These are phyloP conservation scores for Hanseniaspora lindneri DNA, from an alignment of 805 yeast species.

Conservation along the genomic window DNA sequence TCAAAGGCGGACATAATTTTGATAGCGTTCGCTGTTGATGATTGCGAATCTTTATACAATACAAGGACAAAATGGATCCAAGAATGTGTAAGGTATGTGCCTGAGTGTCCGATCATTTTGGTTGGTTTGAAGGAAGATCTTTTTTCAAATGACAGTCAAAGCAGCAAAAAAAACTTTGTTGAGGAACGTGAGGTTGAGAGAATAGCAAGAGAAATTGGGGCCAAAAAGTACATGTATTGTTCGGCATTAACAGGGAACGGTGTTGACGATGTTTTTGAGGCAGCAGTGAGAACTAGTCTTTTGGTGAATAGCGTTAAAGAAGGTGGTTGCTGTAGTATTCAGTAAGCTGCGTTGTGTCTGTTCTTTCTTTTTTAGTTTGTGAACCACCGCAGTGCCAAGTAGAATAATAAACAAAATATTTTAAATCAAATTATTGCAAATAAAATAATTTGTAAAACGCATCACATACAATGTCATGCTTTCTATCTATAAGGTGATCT, in stretches of 20 bases:
- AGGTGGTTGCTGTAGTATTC: slow-evolving; percentile 30
- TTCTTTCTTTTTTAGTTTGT: neutral
- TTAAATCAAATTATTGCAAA: too few species aligned
- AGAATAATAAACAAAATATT: too few species aligned
- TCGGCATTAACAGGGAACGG: slow-evolving; percentile 90
- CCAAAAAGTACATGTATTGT: slow-evolving; percentile 73
- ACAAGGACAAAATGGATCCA: slow-evolving; percentile 79
- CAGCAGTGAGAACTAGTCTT: slow-evolving; percentile 74
- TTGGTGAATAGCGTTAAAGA: slow-evolving; percentile 40
- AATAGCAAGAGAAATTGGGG: slow-evolving; percentile 70
- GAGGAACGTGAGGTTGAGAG: slow-evolving; percentile 47
- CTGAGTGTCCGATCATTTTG: slow-evolving; percentile 61
- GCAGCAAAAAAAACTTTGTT: slow-evolving; percentile 36
- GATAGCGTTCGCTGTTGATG: slow-evolving; percentile 76
- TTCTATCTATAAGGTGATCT: too few species aligned
- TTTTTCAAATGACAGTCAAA: slow-evolving; percentile 35
- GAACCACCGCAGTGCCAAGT: too few species aligned
- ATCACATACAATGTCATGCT: too few species aligned
- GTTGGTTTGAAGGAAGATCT: slow-evolving; percentile 81
- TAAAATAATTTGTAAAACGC: too few species aligned
- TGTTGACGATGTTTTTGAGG: slow-evolving; percentile 86
- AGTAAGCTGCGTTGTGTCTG: slow-evolving; percentile 13
- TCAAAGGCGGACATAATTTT: slow-evolving; percentile 76
- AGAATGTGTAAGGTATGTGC: slow-evolving; percentile 72
- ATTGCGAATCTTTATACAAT: slow-evolving; percentile 72